These are phyloP conservation scores for Colletotrichum magnum DNA, from an alignment of 2,329 filamentous ascomycete genomes.

Conservation along the genomic window DNA sequence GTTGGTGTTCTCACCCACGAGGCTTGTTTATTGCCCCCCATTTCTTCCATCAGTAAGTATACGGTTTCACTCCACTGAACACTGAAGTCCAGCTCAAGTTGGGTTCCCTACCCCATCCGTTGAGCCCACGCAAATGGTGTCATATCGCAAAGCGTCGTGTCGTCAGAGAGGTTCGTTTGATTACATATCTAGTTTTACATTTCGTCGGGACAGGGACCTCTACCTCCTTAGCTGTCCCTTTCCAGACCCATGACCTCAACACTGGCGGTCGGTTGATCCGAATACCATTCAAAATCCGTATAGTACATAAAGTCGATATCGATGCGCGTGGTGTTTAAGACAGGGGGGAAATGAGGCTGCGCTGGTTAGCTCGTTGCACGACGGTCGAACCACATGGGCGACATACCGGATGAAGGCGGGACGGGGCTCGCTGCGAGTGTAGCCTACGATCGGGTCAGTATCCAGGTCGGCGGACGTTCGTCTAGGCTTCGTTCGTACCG, in stretches of 20 bases:
- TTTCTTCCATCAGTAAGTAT: no score
- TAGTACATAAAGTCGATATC: constrained; percentile 38
- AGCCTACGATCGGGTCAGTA: constrained; percentile 70
- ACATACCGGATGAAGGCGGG: constrained; percentile 77
- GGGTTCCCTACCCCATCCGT: no score
- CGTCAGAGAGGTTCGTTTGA: constrained; percentile 40
- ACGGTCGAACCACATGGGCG: no score
- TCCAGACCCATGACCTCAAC: constrained; percentile 8
- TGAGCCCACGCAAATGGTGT: no score
- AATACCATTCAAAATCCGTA: constrained; percentile 11
- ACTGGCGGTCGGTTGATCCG: constrained; percentile 16
- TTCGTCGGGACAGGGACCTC: constrained; percentile 18
- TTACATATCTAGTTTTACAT: constrained; percentile 41
- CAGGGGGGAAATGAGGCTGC: constrained; percentile 75
- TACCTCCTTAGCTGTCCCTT: constrained; percentile 3
- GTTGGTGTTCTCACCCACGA: no score
- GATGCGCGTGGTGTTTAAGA: constrained; percentile 57
- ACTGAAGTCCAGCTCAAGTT: no score
- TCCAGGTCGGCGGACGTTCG: neutral
- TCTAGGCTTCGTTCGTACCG: constrained; percentile 68
- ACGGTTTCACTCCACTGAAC: no score
- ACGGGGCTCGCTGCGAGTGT: constrained; percentile 93
- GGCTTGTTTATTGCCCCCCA: no score
- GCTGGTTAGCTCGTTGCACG: constrained; percentile 42
- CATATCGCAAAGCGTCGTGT: neutral